A percentile compares a stretch with the other conserved stretches of the same genome.
phyloP scores from a whole-genome alignment of 2,329 filamentous ascomycete species.

The Seiridium unicorne region DNA sequence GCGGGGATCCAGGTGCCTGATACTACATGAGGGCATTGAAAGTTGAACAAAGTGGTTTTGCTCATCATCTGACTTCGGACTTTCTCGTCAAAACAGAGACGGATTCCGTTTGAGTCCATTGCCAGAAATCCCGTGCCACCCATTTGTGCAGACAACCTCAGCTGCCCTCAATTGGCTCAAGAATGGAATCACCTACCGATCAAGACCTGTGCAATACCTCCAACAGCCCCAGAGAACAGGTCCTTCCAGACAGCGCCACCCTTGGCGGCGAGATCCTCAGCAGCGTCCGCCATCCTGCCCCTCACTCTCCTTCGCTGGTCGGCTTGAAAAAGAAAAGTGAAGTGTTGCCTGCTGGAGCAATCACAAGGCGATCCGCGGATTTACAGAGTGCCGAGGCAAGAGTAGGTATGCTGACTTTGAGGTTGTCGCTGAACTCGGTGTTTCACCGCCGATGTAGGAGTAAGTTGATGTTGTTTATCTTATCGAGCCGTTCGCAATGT shows the following conservation, averaged over 20 bases:
- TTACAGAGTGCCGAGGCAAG: not conserved
- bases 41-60: too few relatives aligned
- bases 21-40: too few relatives aligned
- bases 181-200: conserved; percentile 62
- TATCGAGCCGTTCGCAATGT: not conserved
- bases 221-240: conserved; percentile 83
- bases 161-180: not conserved
- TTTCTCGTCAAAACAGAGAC: too few relatives aligned
- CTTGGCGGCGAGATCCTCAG: conserved; percentile 26
- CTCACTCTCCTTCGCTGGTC: conserved; percentile 8
- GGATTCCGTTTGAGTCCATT: too few relatives aligned
- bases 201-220: conserved; percentile 90
- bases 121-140: too few relatives aligned
- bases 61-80: too few relatives aligned
- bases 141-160: too few relatives aligned
- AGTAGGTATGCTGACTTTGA: not conserved
- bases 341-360: too few relatives aligned
- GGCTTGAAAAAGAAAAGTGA: not conserved
- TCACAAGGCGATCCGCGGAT: not conserved
- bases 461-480: not conserved
- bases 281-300: conserved; percentile 28
- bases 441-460: conserved; percentile 4
- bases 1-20: too few relatives aligned
- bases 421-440: not conserved
- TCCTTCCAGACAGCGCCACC: conserved; percentile 68